Conservation (phyloP, 2,329 filamentous ascomycete genomes). For the Apiospora sp. region DNA sequence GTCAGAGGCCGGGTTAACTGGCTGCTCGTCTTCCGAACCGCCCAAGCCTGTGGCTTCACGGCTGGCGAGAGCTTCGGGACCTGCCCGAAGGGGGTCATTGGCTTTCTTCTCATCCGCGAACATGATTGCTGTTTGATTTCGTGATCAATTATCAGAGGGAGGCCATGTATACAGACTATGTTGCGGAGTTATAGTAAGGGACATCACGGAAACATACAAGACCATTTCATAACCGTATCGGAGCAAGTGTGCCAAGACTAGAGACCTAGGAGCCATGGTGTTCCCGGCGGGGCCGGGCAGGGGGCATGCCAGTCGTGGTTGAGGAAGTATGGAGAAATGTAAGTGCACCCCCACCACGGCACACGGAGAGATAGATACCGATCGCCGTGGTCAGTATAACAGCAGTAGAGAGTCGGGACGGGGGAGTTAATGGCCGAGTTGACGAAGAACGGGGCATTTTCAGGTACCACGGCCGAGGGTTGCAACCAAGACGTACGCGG, state of each 20-base stretch:
- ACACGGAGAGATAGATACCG: too few species aligned
- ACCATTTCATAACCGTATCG: neutral
- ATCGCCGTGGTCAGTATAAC: too few species aligned
- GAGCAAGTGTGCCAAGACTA: neutral
- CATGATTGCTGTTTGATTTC: neutral
- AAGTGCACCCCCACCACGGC: neutral
- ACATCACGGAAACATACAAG: neutral
- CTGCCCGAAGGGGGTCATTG: neutral
- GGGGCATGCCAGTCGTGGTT: neutral
- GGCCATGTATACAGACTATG: too few species aligned
- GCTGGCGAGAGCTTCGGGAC: neutral
- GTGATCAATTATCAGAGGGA: neutral
- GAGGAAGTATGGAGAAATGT: neutral
- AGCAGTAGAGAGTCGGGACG: too few species aligned
- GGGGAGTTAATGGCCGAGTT: too few species aligned
- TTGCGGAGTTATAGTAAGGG: too few species aligned
- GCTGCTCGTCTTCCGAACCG: neutral
- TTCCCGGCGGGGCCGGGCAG: neutral
- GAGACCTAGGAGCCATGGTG: neutral
- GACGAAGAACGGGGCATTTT: too few species aligned
- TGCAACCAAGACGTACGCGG: too few species aligned
- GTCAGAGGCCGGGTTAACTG: conserved; percentile 41
- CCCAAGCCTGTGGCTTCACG: neutral
- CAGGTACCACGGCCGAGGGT: too few species aligned
- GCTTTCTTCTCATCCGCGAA: neutral